Percentiles rank a stretch among this genome's conserved stretches.
phyloP scores from a whole-genome alignment of 139 green algal species.

The Chlamydomonas applanata region DNA sequence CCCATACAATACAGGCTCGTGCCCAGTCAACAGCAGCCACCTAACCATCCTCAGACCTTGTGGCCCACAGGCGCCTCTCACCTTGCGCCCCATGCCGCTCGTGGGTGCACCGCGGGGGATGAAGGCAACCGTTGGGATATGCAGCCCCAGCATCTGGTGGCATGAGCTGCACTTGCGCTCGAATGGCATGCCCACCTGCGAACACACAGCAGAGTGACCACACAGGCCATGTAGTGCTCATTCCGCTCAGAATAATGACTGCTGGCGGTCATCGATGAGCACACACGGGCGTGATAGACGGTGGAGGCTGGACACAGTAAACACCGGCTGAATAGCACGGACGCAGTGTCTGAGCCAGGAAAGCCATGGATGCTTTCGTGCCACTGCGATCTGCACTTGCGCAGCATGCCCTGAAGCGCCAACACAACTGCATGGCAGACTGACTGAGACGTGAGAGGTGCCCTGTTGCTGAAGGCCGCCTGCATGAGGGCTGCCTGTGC shows the following conservation, averaged over 20 bases:
- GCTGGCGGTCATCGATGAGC: too few relatives aligned
- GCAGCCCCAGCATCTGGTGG: constrained; percentile 27
- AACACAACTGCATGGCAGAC: too few relatives aligned
- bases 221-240: too few relatives aligned
- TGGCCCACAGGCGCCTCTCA: too few relatives aligned
- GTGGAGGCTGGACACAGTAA: too few relatives aligned
- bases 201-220: too few relatives aligned
- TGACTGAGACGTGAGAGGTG: too few relatives aligned
- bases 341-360: neutral
- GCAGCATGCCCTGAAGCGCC: neutral
- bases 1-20: constrained; percentile 4
- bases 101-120: constrained; percentile 17
- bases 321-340: neutral
- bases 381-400: neutral
- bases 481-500: neutral
- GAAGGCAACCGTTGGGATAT: constrained; percentile 26
- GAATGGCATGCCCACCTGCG: constrained; percentile 29
- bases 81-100: neutral
- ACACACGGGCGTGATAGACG: too few relatives aligned
- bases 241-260: too few relatives aligned
- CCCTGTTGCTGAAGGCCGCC: too few relatives aligned
- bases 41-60: too few relatives aligned
- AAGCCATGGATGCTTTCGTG: neutral
- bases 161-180: constrained; percentile 33
- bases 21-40: neutral